These are phyloP conservation scores for Ploettnerulaceae sp. DNA, from an alignment of 2,329 filamentous ascomycete genomes.

Conservation along the genomic window DNA sequence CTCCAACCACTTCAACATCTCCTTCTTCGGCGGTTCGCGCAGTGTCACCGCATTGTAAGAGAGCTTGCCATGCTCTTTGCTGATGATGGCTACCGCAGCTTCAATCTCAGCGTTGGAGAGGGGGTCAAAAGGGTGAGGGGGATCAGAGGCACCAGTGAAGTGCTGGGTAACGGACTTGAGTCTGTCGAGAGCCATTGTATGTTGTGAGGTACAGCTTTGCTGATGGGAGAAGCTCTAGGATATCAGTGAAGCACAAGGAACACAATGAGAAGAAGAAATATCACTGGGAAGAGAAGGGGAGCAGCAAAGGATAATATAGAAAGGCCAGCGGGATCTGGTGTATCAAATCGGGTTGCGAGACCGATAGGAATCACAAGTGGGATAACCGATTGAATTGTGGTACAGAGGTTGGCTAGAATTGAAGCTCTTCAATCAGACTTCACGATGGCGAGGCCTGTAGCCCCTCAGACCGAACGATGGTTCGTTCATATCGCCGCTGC, in stretches of 20 bases:
- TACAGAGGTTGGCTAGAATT: background rate
- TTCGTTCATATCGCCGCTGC: conserved; percentile 11
- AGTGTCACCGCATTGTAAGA: conserved; percentile 85
- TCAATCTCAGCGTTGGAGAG: conserved; percentile 70
- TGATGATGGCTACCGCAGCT: conserved; percentile 61
- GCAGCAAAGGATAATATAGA: conserved; percentile 16
- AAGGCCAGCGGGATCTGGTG: conserved; percentile 25
- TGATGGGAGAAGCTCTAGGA: background rate
- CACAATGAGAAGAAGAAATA: background rate
- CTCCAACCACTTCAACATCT: conserved; percentile 76
- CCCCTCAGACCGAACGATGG: conserved; percentile 19
- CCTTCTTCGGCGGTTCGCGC: conserved; percentile 77
- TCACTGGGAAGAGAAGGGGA: conserved; percentile 6
- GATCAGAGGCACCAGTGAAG: conserved; percentile 48
- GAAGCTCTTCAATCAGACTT: conserved; percentile 14
- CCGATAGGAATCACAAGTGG: conserved; percentile 14
- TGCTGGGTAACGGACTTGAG: conserved; percentile 60
- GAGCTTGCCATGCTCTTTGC: conserved; percentile 63
- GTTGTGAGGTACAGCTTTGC: background rate
- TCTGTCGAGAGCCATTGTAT: conserved; percentile 55
- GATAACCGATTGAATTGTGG: conserved; percentile 16
- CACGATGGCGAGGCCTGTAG: conserved; percentile 8
- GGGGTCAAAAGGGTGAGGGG: conserved; percentile 73
- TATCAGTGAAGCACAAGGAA: background rate
- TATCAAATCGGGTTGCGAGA: conserved; percentile 30